Percentiles rank a stretch among this genome's conserved stretches.
Evolutionary conservation across 1,284 basidiomycete genomes (phyloP).

Genomic region (Porodaedalea pini): DNA sequence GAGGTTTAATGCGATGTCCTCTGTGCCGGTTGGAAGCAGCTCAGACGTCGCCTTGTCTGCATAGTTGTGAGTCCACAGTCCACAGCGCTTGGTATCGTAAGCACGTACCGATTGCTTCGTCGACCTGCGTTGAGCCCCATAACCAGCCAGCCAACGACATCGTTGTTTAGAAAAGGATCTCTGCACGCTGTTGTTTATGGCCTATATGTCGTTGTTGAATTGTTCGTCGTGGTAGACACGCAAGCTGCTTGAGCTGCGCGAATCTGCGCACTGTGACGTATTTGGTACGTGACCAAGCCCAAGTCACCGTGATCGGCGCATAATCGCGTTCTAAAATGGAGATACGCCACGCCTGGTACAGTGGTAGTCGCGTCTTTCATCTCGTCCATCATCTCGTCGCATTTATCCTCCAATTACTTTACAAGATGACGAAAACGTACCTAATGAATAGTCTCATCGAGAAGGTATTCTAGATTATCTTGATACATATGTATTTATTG

Average conservation of each 20-base stretch:
- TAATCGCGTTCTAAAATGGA: neutral
- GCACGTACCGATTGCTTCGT: conserved; percentile 69
- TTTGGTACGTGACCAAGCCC: neutral
- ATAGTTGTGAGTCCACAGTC: conserved; percentile 2
- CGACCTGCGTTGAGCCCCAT: conserved; percentile 74
- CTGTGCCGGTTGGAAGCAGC: conserved; percentile 72
- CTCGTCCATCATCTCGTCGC: conserved; percentile 7
- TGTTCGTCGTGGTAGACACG: conserved; percentile 2
- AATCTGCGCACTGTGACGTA: neutral
- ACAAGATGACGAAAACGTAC: conserved; percentile 71
- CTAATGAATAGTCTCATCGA: conserved; percentile 78
- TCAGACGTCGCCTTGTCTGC: conserved; percentile 91
- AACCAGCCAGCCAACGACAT: conserved; percentile 56
- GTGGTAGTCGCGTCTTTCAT: conserved; percentile 3
- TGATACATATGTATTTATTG: conserved; percentile 6
- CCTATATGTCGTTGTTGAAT: neutral
- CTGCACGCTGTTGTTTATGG: neutral
- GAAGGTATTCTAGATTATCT: conserved; percentile 45
- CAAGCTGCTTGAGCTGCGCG: neutral
- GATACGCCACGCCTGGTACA: neutral
- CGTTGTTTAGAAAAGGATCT: conserved; percentile 18
- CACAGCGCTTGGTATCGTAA: neutral
- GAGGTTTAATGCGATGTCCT: conserved; percentile 92
- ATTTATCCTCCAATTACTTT: conserved; percentile 7
- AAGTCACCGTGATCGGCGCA: neutral